Conservation (phyloP, 2,329 filamentous ascomycete genomes). For the Eutypella sp. region DNA sequence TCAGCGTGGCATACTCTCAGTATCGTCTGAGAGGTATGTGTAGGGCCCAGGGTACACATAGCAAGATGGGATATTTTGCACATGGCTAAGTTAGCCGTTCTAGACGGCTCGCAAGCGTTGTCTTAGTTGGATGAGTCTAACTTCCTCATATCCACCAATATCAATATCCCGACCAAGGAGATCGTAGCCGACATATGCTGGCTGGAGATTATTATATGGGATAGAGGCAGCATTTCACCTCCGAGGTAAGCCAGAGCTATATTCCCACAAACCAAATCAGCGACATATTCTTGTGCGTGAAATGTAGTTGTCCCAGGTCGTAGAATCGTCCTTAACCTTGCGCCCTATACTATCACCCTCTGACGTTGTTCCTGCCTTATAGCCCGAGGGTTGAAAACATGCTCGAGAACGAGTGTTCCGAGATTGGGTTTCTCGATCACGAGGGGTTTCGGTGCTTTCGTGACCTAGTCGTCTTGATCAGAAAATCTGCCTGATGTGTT, state of each 20-base stretch:
- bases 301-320: background rate
- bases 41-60: slow-evolving; percentile 15
- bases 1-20: slow-evolving; percentile 3
- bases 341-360: background rate
- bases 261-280: background rate
- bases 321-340: background rate
- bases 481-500: slow-evolving; percentile 4
- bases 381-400: slow-evolving; percentile 4
- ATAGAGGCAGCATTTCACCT: background rate
- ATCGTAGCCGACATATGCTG: slow-evolving; percentile 18
- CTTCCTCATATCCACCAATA: slow-evolving; percentile 15
- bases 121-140: slow-evolving; percentile 14
- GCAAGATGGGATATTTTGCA: slow-evolving; percentile 11
- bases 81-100: slow-evolving; percentile 13
- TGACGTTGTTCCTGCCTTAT: background rate
- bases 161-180: slow-evolving; percentile 12
- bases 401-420: slow-evolving; percentile 5
- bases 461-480: slow-evolving; percentile 4
- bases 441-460: background rate
- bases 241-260: slow-evolving; percentile 1
- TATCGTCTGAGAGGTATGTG: slow-evolving; percentile 6
- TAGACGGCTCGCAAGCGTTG: slow-evolving; percentile 16
- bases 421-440: slow-evolving; percentile 3
- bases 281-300: too few species aligned
- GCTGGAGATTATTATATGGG: slow-evolving; percentile 14